Conservation (phyloP, 768 basidiomycete genomes). For the Phlebiopsis flavidoalba region DNA sequence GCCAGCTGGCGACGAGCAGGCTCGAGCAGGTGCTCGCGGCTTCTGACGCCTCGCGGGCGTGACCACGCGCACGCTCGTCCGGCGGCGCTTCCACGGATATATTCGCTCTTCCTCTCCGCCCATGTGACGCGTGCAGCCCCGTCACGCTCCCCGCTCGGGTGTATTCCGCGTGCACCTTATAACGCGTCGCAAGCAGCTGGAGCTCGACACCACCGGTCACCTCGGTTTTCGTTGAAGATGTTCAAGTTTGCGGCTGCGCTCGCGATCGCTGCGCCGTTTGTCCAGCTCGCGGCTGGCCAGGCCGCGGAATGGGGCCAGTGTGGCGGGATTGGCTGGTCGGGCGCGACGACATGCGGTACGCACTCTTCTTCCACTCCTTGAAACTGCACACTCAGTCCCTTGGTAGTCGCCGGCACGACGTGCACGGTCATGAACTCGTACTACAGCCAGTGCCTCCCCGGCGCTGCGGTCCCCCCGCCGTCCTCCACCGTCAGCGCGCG, state of each 20-base stretch:
- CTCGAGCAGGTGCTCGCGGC: neutral
- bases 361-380: neutral
- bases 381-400: neutral
- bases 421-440: slow-evolving; percentile 35
- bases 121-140: neutral
- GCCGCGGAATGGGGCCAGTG: slow-evolving; percentile 5
- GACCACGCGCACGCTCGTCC: neutral
- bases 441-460: slow-evolving; percentile 38
- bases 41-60: neutral
- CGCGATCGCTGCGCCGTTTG: neutral
- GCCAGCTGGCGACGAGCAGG: neutral
- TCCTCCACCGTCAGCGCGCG: neutral
- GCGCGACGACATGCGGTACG: slow-evolving; percentile 2
- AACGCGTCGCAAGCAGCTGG: neutral
- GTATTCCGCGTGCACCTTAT: neutral
- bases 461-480: neutral
- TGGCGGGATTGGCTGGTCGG: slow-evolving; percentile 15
- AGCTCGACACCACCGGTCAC: too few species aligned
- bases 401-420: slow-evolving; percentile 26
- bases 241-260: neutral
- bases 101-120: neutral
- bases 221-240: neutral
- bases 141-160: neutral
- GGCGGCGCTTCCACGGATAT: slow-evolving; percentile 4
- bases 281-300: neutral